Conservation (phyloP, 352 stramenopile species). For the Globisporangium carolinianum region DNA sequence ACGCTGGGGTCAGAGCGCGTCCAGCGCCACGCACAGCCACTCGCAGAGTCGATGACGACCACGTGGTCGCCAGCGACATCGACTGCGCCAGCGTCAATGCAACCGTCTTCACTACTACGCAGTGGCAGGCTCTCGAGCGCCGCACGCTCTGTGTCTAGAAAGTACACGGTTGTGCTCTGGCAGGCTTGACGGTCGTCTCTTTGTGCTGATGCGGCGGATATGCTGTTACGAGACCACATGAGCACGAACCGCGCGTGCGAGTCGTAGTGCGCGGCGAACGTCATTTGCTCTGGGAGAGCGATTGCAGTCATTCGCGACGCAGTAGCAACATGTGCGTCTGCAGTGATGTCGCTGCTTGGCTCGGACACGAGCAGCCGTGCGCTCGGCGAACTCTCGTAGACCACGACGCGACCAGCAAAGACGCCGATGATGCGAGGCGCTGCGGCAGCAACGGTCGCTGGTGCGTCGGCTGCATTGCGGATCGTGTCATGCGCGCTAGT, state of each 20-base stretch:
- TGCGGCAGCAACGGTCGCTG: background rate
- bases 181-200: background rate
- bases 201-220: background rate
- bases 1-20: background rate
- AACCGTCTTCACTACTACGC: background rate
- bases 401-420: conserved; percentile 1
- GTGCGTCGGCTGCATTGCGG: background rate
- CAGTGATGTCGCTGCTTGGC: background rate
- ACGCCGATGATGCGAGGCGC: background rate
- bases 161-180: background rate
- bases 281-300: background rate
- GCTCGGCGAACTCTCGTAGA: background rate
- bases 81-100: background rate
- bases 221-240: background rate
- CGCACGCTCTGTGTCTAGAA: background rate
- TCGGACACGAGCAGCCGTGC: background rate
- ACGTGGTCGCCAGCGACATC: conserved; percentile 1
- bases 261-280: background rate
- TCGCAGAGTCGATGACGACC: conserved; percentile 1
- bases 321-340: background rate
- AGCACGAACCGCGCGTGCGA: conserved; percentile 1
- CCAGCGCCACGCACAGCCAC: conserved; percentile 2
- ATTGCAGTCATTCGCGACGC: background rate
- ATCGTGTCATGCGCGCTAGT: background rate
- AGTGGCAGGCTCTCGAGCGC: conserved; percentile 3